A percentile compares a stretch with the other conserved stretches of the same genome.
These are phyloP conservation scores for Hemerocallis citrina DNA, from an alignment of 106 monocot species.

Conservation along the genomic window DNA sequence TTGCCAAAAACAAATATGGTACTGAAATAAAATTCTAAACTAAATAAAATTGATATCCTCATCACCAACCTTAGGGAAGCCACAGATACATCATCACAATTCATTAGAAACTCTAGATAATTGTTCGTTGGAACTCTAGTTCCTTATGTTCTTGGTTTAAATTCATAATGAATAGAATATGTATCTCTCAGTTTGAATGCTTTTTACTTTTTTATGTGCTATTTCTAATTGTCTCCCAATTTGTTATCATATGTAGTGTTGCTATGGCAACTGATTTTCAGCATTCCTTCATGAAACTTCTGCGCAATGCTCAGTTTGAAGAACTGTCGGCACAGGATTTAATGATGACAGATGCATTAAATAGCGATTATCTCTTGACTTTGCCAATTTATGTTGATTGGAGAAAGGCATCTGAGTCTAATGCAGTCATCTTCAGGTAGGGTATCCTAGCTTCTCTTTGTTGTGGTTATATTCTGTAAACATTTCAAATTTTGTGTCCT, in stretches of 20 bases:
- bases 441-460: neutral
- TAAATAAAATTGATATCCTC: too few species aligned
- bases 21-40: too few species aligned
- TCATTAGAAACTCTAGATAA: too few species aligned
- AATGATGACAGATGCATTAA: slow-evolving; percentile 61
- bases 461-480: neutral
- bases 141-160: neutral
- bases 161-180: neutral
- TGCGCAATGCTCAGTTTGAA: slow-evolving; percentile 84
- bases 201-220: neutral
- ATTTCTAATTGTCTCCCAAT: neutral
- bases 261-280: slow-evolving; percentile 61
- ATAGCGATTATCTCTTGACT: slow-evolving; percentile 88
- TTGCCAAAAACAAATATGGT: too few species aligned
- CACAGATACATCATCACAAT: neutral
- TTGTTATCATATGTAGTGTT: slow-evolving; percentile 34
- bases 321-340: slow-evolving; percentile 87
- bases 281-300: slow-evolving; percentile 73
- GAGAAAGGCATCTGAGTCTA: slow-evolving; percentile 82
- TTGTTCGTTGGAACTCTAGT: too few species aligned
- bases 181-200: neutral
- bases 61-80: too few species aligned
- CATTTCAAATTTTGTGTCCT: neutral
- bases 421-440: slow-evolving; percentile 94
- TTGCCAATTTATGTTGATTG: slow-evolving; percentile 96